Evolutionary conservation across 2,329 filamentous ascomycete genomes (phyloP).

Genomic region (Trichoderma sp.): DNA sequence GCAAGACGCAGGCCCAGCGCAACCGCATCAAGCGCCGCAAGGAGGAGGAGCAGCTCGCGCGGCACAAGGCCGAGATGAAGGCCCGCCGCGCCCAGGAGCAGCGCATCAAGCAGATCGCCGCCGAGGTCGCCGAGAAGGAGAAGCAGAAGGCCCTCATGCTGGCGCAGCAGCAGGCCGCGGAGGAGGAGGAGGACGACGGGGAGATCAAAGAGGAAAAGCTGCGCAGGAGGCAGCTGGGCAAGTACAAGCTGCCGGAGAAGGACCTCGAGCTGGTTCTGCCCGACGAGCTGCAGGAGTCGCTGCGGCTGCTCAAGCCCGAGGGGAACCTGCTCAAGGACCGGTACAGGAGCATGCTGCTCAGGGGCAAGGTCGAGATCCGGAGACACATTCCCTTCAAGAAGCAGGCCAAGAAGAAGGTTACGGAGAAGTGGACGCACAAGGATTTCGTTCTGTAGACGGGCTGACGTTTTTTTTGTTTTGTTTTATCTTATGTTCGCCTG

Average conservation of each 20-base stretch:
- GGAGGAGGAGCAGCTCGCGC: constrained; percentile 76
- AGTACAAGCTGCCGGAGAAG: constrained; percentile 73
- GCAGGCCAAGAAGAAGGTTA: constrained; percentile 77
- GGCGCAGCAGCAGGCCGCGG: constrained; percentile 39
- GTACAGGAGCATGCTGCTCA: constrained; percentile 83
- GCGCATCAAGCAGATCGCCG: constrained; percentile 70
- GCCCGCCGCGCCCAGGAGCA: constrained; percentile 71
- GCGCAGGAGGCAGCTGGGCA: constrained; percentile 73
- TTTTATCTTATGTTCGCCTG: background rate
- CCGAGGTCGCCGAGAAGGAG: constrained; percentile 63
- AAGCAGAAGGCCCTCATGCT: constrained; percentile 48
- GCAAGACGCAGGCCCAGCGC: constrained; percentile 83
- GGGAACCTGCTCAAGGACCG: constrained; percentile 93
- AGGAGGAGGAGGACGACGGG: constrained; percentile 50
- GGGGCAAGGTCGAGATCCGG: constrained; percentile 85
- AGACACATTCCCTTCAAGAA: constrained; percentile 78
- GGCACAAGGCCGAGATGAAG: constrained; percentile 75
- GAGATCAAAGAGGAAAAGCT: constrained; percentile 66
- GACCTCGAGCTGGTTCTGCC: constrained; percentile 78
- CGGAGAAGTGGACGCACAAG: constrained; percentile 98
- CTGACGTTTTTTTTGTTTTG: background rate
- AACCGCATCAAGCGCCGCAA: constrained; percentile 89
- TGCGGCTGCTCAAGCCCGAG: constrained; percentile 85
- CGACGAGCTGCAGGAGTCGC: constrained; percentile 79
- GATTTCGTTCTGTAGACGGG: constrained; percentile 63